These are phyloP conservation scores for Adansonia rubrostipa DNA, from an alignment of 441 rosid genomes.

Conservation along the genomic window DNA sequence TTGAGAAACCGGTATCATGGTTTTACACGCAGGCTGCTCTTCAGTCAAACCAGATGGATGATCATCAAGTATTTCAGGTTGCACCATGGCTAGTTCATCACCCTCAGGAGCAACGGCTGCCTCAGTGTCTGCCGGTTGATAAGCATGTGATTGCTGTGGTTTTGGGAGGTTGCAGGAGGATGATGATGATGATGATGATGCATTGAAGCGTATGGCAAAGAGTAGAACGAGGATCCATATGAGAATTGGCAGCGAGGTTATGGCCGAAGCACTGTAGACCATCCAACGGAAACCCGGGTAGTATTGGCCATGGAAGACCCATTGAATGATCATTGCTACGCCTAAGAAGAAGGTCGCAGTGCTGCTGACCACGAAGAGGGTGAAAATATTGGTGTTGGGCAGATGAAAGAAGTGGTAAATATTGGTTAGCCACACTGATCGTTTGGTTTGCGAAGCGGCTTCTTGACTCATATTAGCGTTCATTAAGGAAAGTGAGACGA, in stretches of 20 bases:
- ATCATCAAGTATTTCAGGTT: not conserved
- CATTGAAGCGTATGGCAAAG: not conserved
- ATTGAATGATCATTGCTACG: constrained; percentile 34
- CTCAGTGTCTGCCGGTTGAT: not conserved
- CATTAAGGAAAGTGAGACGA: not conserved
- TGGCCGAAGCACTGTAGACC: constrained; percentile 20
- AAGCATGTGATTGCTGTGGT: not conserved
- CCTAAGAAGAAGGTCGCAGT: constrained; percentile 30
- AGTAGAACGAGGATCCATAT: constrained; percentile 20
- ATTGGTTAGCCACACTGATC: not conserved
- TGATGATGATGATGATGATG: not conserved
- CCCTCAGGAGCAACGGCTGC: not conserved
- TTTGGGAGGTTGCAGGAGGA: not conserved
- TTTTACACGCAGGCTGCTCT: not conserved
- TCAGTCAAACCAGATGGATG: not conserved
- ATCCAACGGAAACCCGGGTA: constrained; percentile 32
- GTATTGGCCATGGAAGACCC: constrained; percentile 31
- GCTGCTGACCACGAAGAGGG: constrained; percentile 28
- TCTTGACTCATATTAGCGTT: constrained; percentile 11
- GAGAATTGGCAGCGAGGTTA: constrained; percentile 27
- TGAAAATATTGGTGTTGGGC: constrained; percentile 25
- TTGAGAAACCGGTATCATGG: not conserved
- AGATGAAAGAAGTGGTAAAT: not conserved
- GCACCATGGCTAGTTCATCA: not conserved
- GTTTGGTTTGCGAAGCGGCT: not conserved